Conservation (phyloP, 2,329 filamentous ascomycete genomes). For the Bisporella sp. region DNA sequence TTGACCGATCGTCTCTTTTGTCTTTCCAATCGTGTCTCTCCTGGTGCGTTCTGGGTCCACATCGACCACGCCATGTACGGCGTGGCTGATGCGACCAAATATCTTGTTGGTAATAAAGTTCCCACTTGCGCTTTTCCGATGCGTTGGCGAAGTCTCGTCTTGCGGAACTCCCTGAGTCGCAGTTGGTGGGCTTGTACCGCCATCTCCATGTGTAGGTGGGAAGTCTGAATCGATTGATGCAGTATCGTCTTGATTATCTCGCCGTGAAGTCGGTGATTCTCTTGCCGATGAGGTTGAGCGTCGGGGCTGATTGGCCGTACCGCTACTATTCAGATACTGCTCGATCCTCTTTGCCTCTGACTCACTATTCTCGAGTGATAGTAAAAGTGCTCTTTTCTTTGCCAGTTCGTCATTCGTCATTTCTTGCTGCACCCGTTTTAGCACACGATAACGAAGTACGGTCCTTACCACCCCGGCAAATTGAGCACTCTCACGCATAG, state of each 20-base stretch:
- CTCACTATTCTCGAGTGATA: conserved; percentile 89
- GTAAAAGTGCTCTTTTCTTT: conserved; percentile 76
- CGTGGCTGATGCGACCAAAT: conserved; percentile 91
- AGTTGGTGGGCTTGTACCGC: conserved; percentile 56
- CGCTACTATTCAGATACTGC: conserved; percentile 75
- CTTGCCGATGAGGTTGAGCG: conserved; percentile 56
- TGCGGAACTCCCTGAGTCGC: conserved; percentile 65
- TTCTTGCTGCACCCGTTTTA: conserved; percentile 95
- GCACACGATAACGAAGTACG: conserved; percentile 80
- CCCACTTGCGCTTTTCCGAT: conserved; percentile 78
- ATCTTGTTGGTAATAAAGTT: conserved; percentile 90
- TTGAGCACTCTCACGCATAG: conserved; percentile 95
- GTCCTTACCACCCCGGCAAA: conserved; percentile 90
- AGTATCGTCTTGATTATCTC: conserved; percentile 65
- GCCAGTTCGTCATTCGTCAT: conserved; percentile 90
- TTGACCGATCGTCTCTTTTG: conserved; percentile 76
- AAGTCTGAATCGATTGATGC: conserved; percentile 95
- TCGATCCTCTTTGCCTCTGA: conserved; percentile 89
- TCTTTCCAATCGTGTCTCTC: conserved; percentile 92
- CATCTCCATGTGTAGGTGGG: conserved; percentile 76
- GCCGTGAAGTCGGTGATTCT: conserved; percentile 37
- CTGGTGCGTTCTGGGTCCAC: conserved; percentile 91
- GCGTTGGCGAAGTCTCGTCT: conserved; percentile 39
- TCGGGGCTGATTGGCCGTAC: conserved; percentile 53
- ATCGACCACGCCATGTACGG: conserved; percentile 92